These are phyloP conservation scores for Phtheirospermum japonicum DNA, from an alignment of 257 asterid genomes.

Conservation along the genomic window DNA sequence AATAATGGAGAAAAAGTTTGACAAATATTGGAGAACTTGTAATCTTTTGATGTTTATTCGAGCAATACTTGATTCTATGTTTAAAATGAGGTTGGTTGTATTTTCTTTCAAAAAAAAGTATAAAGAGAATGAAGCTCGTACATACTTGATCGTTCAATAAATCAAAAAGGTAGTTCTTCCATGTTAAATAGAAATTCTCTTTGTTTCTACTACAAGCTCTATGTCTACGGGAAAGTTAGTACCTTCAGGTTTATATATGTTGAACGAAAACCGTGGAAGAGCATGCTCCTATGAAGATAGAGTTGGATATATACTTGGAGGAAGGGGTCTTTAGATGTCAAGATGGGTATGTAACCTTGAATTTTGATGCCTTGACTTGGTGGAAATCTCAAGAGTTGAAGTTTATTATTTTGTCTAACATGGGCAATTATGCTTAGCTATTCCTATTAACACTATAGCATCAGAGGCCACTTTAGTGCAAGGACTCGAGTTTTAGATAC, in stretches of 20 bases:
- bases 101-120: constrained; percentile 15
- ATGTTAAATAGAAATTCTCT: too few relatives aligned
- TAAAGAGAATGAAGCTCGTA: neutral
- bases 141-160: neutral
- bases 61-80: constrained; percentile 9
- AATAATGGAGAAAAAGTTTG: constrained; percentile 5
- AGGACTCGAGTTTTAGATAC: too few relatives aligned
- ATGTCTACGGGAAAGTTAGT: neutral
- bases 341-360: neutral
- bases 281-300: neutral
- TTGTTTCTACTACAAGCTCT: neutral
- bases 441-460: too few relatives aligned
- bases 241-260: too few relatives aligned
- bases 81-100: constrained; percentile 20
- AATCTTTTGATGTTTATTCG: constrained; percentile 13
- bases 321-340: neutral
- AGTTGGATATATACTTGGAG: neutral
- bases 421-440: constrained; percentile 14
- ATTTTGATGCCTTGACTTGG: neutral
- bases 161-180: neutral
- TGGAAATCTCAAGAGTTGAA: neutral
- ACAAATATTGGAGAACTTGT: constrained; percentile 10
- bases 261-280: neutral
- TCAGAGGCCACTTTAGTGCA: too few relatives aligned
- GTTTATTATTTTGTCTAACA: too few relatives aligned